Base-by-base conservation (phyloP, 768 basidiomycete genomes). In the Hericium rajendrae region DNA sequence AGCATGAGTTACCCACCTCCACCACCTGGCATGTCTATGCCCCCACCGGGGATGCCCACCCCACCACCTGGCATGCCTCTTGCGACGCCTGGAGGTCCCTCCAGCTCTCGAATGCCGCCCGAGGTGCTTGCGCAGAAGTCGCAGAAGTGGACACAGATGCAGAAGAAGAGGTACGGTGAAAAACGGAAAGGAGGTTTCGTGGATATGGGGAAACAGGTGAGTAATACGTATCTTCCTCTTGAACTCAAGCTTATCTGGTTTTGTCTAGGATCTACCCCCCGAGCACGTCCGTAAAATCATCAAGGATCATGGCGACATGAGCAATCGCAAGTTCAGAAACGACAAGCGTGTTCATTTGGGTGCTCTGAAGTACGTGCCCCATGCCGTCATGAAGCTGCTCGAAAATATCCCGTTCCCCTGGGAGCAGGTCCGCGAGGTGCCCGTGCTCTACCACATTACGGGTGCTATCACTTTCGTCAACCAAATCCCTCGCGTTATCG, bases 401-500 rank as follows among this genome's bases (percentile, higher is more conserved):
- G 97, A 99, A 77, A 99, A 99, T 73, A 94, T 98, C 65, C 94
- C 94, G 56, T 90, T 81, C 70, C 94, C 94, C 61, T 95, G 93
- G 94, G 94, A 97, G 80, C 97, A 99, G 82, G 95, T 99, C 32
- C 90, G 97, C 66, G 97, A 99, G 72, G 97, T 99, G 2, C 94
- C 94, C 9, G 94, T 98, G 16, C 78, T 99, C 57, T 99, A 99
- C 72, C 97, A 99, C 70, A 95, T 99, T 67, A 98, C 97, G 9
- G 97, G 97, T 62, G 97, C 97, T 41, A 99, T 99, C 73, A 98
- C 97, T 2, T 99, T 99, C 67, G 97, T 99, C 64, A 98, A 97
- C 74, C 94, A 98, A 71, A 88, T 97, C 40, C 97, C 97, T 46
- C 87, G 92, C 50, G 84, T 99, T 64, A 89, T 98, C 60, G 97